These are phyloP conservation scores for Trifolium repens DNA, from an alignment of 306 rosid species.

Conservation along the genomic window DNA sequence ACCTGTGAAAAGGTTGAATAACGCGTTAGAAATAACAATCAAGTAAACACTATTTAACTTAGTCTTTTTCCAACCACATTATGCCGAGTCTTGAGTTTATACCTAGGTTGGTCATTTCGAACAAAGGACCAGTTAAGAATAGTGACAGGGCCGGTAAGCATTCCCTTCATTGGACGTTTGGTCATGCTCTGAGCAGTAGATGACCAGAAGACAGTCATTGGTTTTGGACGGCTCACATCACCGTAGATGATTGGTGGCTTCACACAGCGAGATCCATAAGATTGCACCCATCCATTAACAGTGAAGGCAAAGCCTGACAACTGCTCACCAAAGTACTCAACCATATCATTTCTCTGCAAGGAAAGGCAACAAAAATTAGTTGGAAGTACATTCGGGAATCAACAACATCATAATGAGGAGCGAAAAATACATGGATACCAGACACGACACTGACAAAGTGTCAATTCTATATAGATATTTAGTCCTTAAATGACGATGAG, in stretches of 20 bases:
- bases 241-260: slow-evolving; percentile 95
- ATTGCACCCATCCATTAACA: slow-evolving; percentile 91
- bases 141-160: slow-evolving; percentile 96
- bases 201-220: slow-evolving; percentile 95
- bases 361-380: slow-evolving; percentile 39
- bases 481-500: slow-evolving; percentile 31
- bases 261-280: slow-evolving; percentile 92
- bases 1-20: slow-evolving; percentile 45
- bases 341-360: slow-evolving; percentile 90
- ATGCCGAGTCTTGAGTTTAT: slow-evolving; percentile 10
- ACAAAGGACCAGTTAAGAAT: slow-evolving; percentile 96
- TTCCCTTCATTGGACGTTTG: slow-evolving; percentile 90
- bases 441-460: neutral
- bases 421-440: neutral
- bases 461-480: neutral
- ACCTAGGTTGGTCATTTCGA: slow-evolving; percentile 85
- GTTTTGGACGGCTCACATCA: slow-evolving; percentile 88
- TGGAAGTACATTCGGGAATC: neutral
- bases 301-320: slow-evolving; percentile 85
- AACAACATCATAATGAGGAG: neutral
- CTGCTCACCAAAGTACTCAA: slow-evolving; percentile 93
- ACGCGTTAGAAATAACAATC: slow-evolving; percentile 17
- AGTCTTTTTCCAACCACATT: neutral
- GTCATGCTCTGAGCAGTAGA: slow-evolving; percentile 81
- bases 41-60: neutral